Base-by-base conservation (phyloP, 768 basidiomycete species). In the Collybia sordida region DNA sequence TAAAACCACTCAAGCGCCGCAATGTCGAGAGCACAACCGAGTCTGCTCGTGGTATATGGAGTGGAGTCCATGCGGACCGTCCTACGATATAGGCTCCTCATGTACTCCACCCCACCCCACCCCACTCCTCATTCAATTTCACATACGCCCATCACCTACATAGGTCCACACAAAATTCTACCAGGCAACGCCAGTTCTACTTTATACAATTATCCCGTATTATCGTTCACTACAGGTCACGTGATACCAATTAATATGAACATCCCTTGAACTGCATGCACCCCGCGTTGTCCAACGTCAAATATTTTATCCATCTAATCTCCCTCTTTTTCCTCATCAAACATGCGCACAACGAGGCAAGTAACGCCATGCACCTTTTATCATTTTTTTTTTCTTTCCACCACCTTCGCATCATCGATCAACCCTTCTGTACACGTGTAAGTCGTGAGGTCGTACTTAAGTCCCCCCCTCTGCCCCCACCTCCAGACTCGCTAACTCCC, bases 31-130 rank as follows among this genome's bases (percentile, higher is more conserved):
- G 88, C 61, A 81, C 79, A 23, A 84, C 86, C 43, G 88, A 90
- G 70, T 79, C 90, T 15, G 77, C 89, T 8, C 83, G 93, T 64
- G 93, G 93, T 46, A 90, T 94, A 55, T 94, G 91, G 92, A 89
- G 86, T 63, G 90, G 92, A 17, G 69, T 94, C 54, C 93, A 95
- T 59, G 88, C 88, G 56, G 81, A 84, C 59, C 80, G 85, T 49
- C 85, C 87, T 15, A 47, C 58, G 9, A 69, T 80, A 51, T 81
- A 64, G 68, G 55, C 41, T 50, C 54, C 53, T 45, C 46, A 53
- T 31, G 31, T 14, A 27, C 25, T 27, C 5, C 25, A 27, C 9
- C 25, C 25, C 9, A 9, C 25, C 25, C 25, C 25, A 27, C 25
- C 25, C 25, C 25, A 9, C 4, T 4, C 4, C 4, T 4, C 25